Percentiles rank a stretch among this genome's conserved stretches.
phyloP scores from a whole-genome alignment of 805 yeast species.

The Tanozyma kutaoensis region DNA sequence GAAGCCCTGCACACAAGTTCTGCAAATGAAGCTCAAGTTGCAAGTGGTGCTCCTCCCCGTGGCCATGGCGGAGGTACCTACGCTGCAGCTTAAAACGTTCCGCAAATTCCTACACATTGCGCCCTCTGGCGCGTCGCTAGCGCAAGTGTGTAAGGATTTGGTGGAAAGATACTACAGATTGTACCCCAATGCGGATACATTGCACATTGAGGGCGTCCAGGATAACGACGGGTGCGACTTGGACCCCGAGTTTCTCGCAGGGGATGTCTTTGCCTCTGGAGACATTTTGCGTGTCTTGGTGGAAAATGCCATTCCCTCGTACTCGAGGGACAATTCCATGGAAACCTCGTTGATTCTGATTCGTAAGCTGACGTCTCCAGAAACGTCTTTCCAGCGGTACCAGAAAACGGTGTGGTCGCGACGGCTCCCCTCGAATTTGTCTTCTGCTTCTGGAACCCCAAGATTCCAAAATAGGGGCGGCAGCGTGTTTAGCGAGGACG shows the following conservation, averaged over 20 bases:
- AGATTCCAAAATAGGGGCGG: too few relatives aligned
- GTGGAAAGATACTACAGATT: constrained; percentile 41
- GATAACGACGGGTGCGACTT: constrained; percentile 59
- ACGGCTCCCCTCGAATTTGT: too few relatives aligned
- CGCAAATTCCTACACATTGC: constrained; percentile 55
- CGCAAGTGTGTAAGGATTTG: constrained; percentile 40
- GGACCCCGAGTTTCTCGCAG: constrained; percentile 62
- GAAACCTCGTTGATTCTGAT: too few relatives aligned
- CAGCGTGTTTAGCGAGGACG: too few relatives aligned
- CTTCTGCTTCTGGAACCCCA: too few relatives aligned
- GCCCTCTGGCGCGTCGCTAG: constrained; percentile 29
- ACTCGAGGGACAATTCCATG: constrained; percentile 2
- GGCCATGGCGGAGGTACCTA: constrained; percentile 8
- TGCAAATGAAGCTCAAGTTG: constrained; percentile 12
- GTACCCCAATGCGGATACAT: constrained; percentile 48
- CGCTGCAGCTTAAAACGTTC: constrained; percentile 10
- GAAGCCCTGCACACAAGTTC: too few relatives aligned
- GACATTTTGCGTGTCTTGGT: constrained; percentile 23
- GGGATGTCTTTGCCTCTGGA: constrained; percentile 43
- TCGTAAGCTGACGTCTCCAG: neutral
- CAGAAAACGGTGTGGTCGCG: too few relatives aligned
- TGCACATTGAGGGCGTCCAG: constrained; percentile 49
- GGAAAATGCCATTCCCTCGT: constrained; percentile 9
- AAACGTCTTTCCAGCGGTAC: too few relatives aligned
- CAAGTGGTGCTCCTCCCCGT: constrained; percentile 23